Evolutionary conservation across 345 rosid genomes (phyloP).

Genomic region (Isatis tinctoria): DNA sequence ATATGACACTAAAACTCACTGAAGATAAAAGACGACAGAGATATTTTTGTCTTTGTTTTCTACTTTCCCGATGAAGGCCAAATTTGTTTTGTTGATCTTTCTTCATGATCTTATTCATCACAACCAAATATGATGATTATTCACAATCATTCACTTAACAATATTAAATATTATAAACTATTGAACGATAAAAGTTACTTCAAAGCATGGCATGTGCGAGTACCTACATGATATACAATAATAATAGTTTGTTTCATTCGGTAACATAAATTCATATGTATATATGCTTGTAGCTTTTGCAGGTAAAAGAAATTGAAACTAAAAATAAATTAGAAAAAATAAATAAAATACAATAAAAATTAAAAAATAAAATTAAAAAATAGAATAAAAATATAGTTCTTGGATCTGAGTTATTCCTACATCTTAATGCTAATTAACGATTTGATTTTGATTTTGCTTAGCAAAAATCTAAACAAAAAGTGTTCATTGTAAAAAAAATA

Average conservation of each 20-base stretch:
- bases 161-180: not conserved
- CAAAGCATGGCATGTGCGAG: not conserved
- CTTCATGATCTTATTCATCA: slow-evolving; percentile 4
- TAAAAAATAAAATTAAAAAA: too few species aligned
- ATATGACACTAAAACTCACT: not conserved
- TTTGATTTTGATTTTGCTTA: too few species aligned
- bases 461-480: too few species aligned
- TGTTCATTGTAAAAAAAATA: too few species aligned
- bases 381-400: too few species aligned
- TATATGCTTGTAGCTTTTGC: not conserved
- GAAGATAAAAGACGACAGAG: slow-evolving; percentile 3
- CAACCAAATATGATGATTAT: slow-evolving; percentile 28
- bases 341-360: too few species aligned
- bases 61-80: slow-evolving; percentile 26
- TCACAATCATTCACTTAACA: slow-evolving; percentile 22
- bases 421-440: too few species aligned
- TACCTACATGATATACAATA: not conserved
- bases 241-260: not conserved
- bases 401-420: too few species aligned
- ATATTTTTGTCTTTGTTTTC: slow-evolving; percentile 18
- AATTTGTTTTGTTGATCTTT: slow-evolving; percentile 20
- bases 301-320: too few species aligned
- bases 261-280: not conserved
- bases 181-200: not conserved
- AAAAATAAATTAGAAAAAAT: too few species aligned